These are phyloP conservation scores for Camptophora hylomeconis DNA, from an alignment of 2,329 filamentous ascomycete species.

Conservation along the genomic window DNA sequence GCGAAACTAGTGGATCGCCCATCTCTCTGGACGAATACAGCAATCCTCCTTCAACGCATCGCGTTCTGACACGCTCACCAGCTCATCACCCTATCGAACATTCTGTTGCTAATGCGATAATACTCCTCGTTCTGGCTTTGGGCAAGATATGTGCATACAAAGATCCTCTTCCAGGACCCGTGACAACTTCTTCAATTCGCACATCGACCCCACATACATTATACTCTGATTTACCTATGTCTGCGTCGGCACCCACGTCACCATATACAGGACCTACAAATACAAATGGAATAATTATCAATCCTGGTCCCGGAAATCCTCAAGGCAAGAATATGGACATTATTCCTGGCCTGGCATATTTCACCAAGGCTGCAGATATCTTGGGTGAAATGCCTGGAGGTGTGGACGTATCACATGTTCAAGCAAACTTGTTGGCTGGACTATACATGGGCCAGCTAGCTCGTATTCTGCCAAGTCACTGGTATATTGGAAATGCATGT, in stretches of 20 bases:
- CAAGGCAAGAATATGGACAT: conserved; percentile 61
- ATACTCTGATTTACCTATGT: conserved; percentile 17
- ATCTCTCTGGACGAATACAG: conserved; percentile 8
- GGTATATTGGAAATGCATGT: conserved; percentile 50
- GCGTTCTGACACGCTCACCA: conserved; percentile 3
- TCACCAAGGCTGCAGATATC: conserved; percentile 74
- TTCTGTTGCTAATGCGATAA: conserved; percentile 66
- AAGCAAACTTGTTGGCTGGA: conserved; percentile 71
- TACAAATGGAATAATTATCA: conserved; percentile 8
- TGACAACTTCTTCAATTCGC: conserved; percentile 19
- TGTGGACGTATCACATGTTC: conserved; percentile 69
- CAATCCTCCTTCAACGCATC: neutral
- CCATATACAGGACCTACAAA: conserved; percentile 10
- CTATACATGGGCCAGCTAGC: conserved; percentile 83
- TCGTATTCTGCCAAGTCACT: conserved; percentile 74
- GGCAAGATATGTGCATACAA: conserved; percentile 62
- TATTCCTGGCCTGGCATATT: conserved; percentile 83
- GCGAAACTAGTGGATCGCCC: conserved; percentile 13
- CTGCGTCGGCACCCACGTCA: conserved; percentile 12
- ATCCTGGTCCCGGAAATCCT: conserved; percentile 20
- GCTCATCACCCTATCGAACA: conserved; percentile 28
- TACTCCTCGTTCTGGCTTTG: conserved; percentile 71
- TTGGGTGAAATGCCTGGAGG: conserved; percentile 68
- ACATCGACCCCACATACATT: conserved; percentile 19
- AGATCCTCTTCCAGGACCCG: conserved; percentile 37